Evolutionary conservation across 163 green algal genomes (phyloP).

Genomic region (Chloroidium sp.): DNA sequence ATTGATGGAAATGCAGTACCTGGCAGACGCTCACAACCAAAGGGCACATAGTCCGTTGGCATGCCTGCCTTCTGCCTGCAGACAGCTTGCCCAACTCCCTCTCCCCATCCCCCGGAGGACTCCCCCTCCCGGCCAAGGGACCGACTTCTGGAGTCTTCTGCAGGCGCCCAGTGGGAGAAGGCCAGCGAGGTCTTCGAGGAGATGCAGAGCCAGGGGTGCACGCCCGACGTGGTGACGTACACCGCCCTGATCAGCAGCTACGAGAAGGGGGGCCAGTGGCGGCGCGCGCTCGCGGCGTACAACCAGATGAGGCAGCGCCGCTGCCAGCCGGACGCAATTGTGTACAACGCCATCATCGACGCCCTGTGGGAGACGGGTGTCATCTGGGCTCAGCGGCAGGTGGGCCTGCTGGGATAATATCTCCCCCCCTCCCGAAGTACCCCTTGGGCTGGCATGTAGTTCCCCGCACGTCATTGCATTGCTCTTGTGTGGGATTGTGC

Average conservation of each 20-base stretch:
- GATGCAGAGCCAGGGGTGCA: constrained; percentile 61
- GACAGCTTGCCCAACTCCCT: no score
- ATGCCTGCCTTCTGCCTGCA: no score
- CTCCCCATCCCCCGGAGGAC: no score
- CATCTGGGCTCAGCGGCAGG: constrained; percentile 45
- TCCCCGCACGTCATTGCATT: no score
- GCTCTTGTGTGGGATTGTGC: no score
- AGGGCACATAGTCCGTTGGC: no score
- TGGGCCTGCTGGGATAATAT: constrained; percentile 13
- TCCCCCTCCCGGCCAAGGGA: no score
- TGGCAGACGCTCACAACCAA: no score
- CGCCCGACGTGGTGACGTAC: constrained; percentile 74
- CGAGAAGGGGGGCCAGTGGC: constrained; percentile 66
- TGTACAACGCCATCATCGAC: constrained; percentile 67
- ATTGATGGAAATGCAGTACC: no score
- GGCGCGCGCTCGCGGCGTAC: constrained; percentile 41
- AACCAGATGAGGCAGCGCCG: constrained; percentile 32
- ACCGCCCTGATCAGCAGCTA: constrained; percentile 61
- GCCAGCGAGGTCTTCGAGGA: constrained; percentile 67
- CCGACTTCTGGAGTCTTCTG: neutral
- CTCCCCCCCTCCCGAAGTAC: neutral
- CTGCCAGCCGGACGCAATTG: constrained; percentile 56
- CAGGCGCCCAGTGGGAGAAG: constrained; percentile 57
- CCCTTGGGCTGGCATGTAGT: no score
- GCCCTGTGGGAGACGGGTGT: constrained; percentile 62